These are phyloP conservation scores for Candida takata DNA, from an alignment of 805 yeast genomes.

Conservation along the genomic window DNA sequence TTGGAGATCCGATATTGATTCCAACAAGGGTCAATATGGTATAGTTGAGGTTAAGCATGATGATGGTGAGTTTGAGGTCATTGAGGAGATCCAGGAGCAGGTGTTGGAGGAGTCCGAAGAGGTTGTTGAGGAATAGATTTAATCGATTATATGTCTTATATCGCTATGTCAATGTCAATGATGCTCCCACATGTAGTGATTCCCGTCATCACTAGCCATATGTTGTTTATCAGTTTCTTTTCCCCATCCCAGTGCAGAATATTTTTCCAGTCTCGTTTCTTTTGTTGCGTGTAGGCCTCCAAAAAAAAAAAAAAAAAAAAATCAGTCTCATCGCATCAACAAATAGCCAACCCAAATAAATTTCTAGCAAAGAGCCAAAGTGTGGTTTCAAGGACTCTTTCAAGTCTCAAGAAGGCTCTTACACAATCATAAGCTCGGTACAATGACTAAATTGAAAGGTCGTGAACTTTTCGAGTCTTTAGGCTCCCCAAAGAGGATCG, in stretches of 20 bases:
- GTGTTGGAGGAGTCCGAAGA: conserved; percentile 39
- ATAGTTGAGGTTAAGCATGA: conserved; percentile 36
- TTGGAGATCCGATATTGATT: conserved; percentile 56
- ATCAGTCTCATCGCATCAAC: background rate
- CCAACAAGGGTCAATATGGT: conserved; percentile 43
- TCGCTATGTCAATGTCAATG: too few species aligned
- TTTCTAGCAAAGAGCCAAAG: too few species aligned
- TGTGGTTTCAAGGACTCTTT: background rate
- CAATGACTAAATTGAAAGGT: conserved; percentile 38
- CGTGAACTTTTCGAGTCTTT: conserved; percentile 61
- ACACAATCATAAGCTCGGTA: background rate
- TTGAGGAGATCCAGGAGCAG: conserved; percentile 70
- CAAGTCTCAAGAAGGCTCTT: background rate
- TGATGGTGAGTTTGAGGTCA: conserved; percentile 66
- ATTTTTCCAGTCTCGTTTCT: too few species aligned
- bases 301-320: background rate
- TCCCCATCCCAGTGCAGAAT: too few species aligned
- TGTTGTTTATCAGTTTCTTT: too few species aligned
- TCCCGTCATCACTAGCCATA: too few species aligned
- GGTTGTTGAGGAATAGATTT: conserved; percentile 10
- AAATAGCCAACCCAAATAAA: too few species aligned
- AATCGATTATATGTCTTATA: too few species aligned
- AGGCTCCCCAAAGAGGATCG: conserved; percentile 74
- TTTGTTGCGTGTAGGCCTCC: background rate
- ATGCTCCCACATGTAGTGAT: too few species aligned